phyloP scores from a whole-genome alignment of 352 stramenopile species.

The Phytophthora tentaculata region DNA sequence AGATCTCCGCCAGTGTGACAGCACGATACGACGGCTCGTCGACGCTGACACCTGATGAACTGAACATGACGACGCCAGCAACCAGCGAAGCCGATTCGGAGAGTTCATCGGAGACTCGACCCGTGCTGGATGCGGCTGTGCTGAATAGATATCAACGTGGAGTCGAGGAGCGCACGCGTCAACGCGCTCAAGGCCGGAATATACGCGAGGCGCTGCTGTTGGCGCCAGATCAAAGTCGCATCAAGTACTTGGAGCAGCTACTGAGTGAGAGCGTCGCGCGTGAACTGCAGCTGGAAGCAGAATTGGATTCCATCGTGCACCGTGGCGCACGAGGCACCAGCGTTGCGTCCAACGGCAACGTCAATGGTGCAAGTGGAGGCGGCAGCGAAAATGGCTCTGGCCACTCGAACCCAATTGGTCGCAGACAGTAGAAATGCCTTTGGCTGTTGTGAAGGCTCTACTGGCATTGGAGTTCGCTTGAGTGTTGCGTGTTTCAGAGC shows the following conservation, averaged over 20 bases:
- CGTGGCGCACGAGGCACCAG: constrained; percentile 22
- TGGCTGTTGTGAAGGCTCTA: constrained; percentile 20
- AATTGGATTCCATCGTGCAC: constrained; percentile 75
- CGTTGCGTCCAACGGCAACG: constrained; percentile 15
- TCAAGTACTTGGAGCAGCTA: constrained; percentile 90
- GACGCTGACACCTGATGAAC: constrained; percentile 34
- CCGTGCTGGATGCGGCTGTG: constrained; percentile 49
- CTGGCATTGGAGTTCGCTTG: constrained; percentile 40
- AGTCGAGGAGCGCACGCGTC: constrained; percentile 75
- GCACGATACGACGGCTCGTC: constrained; percentile 45
- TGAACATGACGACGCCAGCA: constrained; percentile 37
- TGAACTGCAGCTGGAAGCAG: constrained; percentile 83
- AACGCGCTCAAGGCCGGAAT: constrained; percentile 78
- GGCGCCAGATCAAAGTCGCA: constrained; percentile 80
- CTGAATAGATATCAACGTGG: constrained; percentile 64
- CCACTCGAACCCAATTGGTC: constrained; percentile 27
- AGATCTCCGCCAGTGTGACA: constrained; percentile 41
- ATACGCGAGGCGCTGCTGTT: constrained; percentile 80
- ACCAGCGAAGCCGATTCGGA: constrained; percentile 41
- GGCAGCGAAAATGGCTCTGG: constrained; percentile 31
- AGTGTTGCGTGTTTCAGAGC: constrained; percentile 43
- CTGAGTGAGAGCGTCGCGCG: constrained; percentile 83
- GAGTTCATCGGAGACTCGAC: constrained; percentile 20
- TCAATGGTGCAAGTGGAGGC: constrained; percentile 4
- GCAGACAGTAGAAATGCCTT: constrained; percentile 18